phyloP scores from a whole-genome alignment of 108 stramenopile genomes.

The Nannochloropsis gaditana region DNA sequence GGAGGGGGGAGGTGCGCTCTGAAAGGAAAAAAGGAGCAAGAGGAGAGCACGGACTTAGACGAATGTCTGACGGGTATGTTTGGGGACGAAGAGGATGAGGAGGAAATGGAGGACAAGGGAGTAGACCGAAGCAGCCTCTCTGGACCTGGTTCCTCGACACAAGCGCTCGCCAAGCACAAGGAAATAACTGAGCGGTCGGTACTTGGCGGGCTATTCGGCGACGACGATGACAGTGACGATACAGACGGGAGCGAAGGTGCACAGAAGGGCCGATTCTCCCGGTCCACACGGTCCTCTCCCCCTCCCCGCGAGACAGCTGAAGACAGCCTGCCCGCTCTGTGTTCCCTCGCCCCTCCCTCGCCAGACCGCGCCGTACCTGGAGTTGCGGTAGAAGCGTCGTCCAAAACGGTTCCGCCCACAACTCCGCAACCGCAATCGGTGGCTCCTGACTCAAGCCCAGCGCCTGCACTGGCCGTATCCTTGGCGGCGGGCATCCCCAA shows the following conservation, averaged over 20 bases:
- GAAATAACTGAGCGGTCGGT: not conserved
- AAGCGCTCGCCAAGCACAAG: not conserved
- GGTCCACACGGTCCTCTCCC: not conserved
- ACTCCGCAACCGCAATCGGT: not conserved
- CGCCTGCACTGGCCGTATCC: too few relatives aligned
- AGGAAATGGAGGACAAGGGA: not conserved
- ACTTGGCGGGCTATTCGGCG: not conserved
- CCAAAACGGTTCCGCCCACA: not conserved
- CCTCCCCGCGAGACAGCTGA: not conserved
- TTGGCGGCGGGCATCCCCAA: not conserved
- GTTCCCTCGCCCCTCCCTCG: not conserved
- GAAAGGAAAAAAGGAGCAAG: not conserved
- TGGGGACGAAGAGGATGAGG: not conserved
- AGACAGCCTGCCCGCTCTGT: not conserved
- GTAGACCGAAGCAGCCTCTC: not conserved
- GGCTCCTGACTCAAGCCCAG: not conserved
- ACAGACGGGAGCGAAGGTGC: not conserved
- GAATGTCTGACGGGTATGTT: not conserved
- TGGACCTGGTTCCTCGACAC: not conserved
- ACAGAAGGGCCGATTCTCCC: not conserved
- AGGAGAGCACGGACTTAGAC: not conserved
- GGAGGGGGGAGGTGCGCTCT: not conserved
- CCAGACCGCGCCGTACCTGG: conserved; percentile 15
- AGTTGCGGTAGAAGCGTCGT: not conserved
- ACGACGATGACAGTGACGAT: not conserved